Percentiles rank a stretch among this genome's conserved stretches.
Conservation (phyloP, 1,284 basidiomycete genomes). For the Entoloma clypeatum region DNA sequence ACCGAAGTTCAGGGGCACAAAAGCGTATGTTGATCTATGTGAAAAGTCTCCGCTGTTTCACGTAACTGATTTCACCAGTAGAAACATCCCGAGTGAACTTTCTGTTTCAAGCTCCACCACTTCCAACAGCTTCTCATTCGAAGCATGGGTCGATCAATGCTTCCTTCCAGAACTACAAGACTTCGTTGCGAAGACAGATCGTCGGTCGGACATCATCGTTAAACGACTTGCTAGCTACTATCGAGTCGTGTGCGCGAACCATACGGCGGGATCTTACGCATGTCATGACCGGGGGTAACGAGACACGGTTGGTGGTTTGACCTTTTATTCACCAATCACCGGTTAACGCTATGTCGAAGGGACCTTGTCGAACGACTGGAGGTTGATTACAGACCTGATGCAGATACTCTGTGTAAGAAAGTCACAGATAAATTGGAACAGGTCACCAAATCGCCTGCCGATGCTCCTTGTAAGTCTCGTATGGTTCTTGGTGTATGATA, state of each 20-base stretch:
- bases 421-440: constrained; percentile 38
- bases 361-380: constrained; percentile 37
- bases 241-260: constrained; percentile 54
- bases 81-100: constrained; percentile 49
- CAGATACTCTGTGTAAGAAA: constrained; percentile 39
- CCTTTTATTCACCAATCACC: constrained; percentile 3
- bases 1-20: constrained; percentile 21
- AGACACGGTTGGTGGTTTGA: constrained; percentile 31
- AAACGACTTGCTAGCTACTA: constrained; percentile 48
- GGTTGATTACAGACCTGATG: constrained; percentile 44
- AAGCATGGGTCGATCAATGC: constrained; percentile 39
- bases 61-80: constrained; percentile 28
- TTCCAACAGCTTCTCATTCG: constrained; percentile 42
- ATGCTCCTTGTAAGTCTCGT: constrained; percentile 29
- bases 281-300: constrained; percentile 38
- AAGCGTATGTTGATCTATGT: constrained; percentile 27
- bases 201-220: constrained; percentile 56
- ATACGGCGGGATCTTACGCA: constrained; percentile 55
- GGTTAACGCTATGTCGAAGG: constrained; percentile 25
- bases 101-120: constrained; percentile 50
- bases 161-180: constrained; percentile 56
- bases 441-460: constrained; percentile 28
- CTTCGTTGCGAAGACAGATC: constrained; percentile 52
- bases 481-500: neutral
- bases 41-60: neutral